Evolutionary conservation across 805 yeast genomes (phyloP).

Genomic region (Phaffomyces thermotolerans): DNA sequence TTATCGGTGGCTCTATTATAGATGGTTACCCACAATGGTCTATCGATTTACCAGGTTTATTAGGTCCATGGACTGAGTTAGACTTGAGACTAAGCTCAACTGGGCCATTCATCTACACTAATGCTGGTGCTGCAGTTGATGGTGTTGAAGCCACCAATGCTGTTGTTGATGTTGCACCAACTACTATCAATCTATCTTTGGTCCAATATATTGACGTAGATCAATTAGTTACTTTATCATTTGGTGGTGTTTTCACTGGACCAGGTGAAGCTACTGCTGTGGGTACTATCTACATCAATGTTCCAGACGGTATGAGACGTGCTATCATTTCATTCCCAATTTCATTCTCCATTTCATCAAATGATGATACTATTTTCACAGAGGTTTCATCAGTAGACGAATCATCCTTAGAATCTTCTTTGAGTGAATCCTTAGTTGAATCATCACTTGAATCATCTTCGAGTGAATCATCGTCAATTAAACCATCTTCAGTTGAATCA

Average conservation of each 20-base stretch:
- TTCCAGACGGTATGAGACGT: background rate
- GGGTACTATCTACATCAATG: background rate
- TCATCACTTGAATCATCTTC: too few species aligned
- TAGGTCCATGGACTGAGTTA: conserved; percentile 2
- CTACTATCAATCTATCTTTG: background rate
- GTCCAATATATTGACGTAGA: conserved; percentile 11
- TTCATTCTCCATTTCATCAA: background rate
- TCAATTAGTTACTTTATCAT: background rate
- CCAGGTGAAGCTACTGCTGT: background rate
- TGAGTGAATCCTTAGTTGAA: too few species aligned
- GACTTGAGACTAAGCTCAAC: background rate
- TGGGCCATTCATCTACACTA: background rate
- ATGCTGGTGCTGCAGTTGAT: conserved; percentile 5
- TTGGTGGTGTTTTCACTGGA: background rate
- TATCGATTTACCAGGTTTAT: background rate
- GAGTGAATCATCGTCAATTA: too few species aligned
- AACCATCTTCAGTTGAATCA: too few species aligned
- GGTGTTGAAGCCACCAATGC: conserved; percentile 2
- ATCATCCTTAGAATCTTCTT: too few species aligned
- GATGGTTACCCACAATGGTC: conserved; percentile 1
- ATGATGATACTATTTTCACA: background rate
- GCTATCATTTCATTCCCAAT: background rate
- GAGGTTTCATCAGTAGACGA: background rate
- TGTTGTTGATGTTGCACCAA: background rate
- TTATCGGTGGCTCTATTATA: background rate